Evolutionary conservation across 148 eudicot genomes (phyloP).

Genomic region (Hydrangea macrophylla): DNA sequence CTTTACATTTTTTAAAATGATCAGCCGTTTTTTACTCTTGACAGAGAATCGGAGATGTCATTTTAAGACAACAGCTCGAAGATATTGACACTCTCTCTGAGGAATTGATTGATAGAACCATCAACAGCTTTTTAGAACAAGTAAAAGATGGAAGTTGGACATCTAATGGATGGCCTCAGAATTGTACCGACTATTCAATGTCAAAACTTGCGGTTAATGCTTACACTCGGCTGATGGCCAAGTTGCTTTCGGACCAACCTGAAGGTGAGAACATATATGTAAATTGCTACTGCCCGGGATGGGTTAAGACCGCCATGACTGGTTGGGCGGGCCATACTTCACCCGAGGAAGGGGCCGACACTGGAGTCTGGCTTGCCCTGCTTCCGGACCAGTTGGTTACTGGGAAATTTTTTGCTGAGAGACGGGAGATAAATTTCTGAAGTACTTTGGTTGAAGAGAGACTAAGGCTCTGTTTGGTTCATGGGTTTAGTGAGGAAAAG

Average conservation of each 20-base stretch:
- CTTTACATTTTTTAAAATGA: background rate
- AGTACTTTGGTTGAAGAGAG: slow-evolving; percentile 3
- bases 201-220: slow-evolving; percentile 85
- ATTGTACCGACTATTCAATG: slow-evolving; percentile 74
- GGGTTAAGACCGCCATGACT: slow-evolving; percentile 96
- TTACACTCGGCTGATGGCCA: slow-evolving; percentile 73
- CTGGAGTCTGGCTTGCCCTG: slow-evolving; percentile 93
- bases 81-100: slow-evolving; percentile 57
- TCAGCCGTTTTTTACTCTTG: slow-evolving; percentile 5
- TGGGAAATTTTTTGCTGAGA: slow-evolving; percentile 87
- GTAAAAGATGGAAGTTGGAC: slow-evolving; percentile 72
- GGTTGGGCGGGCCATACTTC: slow-evolving; percentile 82
- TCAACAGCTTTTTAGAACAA: slow-evolving; percentile 66
- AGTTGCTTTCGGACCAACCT: slow-evolving; percentile 48
- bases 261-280: slow-evolving; percentile 66
- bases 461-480: too few species aligned
- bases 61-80: slow-evolving; percentile 66
- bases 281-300: slow-evolving; percentile 93
- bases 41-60: slow-evolving; percentile 61
- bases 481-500: too few species aligned
- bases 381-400: slow-evolving; percentile 55
- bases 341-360: slow-evolving; percentile 90
- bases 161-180: slow-evolving; percentile 74
- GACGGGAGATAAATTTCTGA: slow-evolving; percentile 78
- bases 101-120: slow-evolving; percentile 56